These are phyloP conservation scores for Picea sitchensis DNA, from an alignment of 75 land plant genomes.

Conservation along the genomic window DNA sequence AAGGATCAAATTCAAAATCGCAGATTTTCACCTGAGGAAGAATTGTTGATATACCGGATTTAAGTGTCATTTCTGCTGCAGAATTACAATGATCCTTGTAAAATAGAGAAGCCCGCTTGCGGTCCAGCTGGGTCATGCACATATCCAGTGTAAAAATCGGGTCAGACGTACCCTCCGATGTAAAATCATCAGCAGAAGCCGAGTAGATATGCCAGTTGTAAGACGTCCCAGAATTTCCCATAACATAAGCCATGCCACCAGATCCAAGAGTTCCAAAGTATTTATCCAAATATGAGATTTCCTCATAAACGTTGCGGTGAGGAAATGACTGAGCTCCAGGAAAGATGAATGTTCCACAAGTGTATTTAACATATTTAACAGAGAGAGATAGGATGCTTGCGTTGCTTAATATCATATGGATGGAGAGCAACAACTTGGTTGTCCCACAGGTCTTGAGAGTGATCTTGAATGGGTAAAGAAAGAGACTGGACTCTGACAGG, in stretches of 20 bases:
- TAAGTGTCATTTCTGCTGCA: too few species aligned
- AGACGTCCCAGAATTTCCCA: conserved; percentile 15
- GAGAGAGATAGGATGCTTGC: conserved; percentile 23
- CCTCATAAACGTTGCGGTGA: conserved; percentile 50
- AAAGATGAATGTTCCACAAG: conserved; percentile 59
- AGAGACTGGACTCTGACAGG: conserved; percentile 67
- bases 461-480: conserved; percentile 52
- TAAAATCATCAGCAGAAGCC: too few species aligned
- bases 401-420: conserved; percentile 37
- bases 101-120: too few species aligned
- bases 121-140: too few species aligned
- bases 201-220: too few species aligned
- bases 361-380: conserved; percentile 35
- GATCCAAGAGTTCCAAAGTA: conserved; percentile 33
- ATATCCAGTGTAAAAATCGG: too few species aligned
- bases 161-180: too few species aligned
- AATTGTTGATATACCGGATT: too few species aligned
- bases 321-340: conserved; percentile 58
- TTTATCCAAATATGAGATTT: conserved; percentile 42
- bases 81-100: too few species aligned
- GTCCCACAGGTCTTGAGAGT: conserved; percentile 71
- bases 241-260: conserved; percentile 52
- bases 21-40: too few species aligned
- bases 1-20: too few species aligned
- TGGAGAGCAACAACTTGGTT: conserved; percentile 47